phyloP scores from a whole-genome alignment of 208 protist species.

The Trichomonas gallinae region DNA sequence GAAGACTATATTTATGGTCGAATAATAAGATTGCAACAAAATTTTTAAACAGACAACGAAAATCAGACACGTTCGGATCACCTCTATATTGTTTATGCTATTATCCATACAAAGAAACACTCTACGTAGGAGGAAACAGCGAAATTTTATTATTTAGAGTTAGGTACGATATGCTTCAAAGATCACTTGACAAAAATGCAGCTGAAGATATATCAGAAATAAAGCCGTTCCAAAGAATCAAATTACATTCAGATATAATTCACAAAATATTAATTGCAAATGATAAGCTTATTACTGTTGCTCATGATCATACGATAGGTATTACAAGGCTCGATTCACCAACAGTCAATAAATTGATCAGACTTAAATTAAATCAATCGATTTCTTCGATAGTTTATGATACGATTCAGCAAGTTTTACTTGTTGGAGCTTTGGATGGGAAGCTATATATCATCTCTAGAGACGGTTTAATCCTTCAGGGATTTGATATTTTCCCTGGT shows the following conservation, averaged over 20 bases:
- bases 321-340: background rate
- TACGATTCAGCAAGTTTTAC: background rate
- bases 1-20: background rate
- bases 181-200: background rate
- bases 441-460: background rate
- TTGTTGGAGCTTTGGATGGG: background rate
- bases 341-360: background rate
- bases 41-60: background rate
- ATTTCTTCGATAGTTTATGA: background rate
- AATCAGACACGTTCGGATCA: background rate
- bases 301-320: background rate
- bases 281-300: background rate
- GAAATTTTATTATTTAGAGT: background rate
- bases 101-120: background rate
- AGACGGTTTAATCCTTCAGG: background rate
- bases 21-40: background rate
- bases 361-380: background rate
- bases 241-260: slow-evolving; percentile 4
- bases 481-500: background rate
- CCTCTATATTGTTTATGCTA: background rate
- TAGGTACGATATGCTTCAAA: background rate
- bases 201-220: background rate
- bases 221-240: background rate
- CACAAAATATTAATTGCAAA: background rate
- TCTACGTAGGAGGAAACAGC: background rate